Base-by-base conservation (phyloP, 2,329 filamentous ascomycete genomes). In the Aspergillus pseudoglaucus region DNA sequence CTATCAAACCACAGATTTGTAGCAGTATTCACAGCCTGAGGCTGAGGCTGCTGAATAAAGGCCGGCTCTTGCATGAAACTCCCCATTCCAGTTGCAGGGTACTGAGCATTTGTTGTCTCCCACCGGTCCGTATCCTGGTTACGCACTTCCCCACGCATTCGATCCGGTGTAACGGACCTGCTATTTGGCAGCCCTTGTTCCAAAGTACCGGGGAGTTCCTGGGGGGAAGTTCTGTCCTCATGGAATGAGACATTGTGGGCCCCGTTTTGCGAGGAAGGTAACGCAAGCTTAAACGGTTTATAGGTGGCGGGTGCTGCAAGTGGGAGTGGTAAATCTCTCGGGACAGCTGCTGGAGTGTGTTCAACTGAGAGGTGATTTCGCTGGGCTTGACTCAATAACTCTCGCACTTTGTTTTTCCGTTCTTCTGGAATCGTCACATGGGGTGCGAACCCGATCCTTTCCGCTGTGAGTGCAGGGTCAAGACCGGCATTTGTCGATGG, bases 151-250 rank as follows among this genome's bases (percentile, higher is more conserved):
- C 60, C 42, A 37, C 51, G 55, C 54, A 60, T 56, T n/a, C 53
- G 51, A 14, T 61, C 58, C 18, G 60, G 60, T 7, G 59, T 62
- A n/a, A 44, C 47, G 14, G 56, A 64, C 41, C 55, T 50, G 39
- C 54, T 62, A 33, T 48, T 46, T 2, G 59, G 59, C 2, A 62
- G 51, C 14, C 60, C 60, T 49, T 62, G 59, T 40, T 61, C 60
- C 14, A 62, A 45, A n/a, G 52, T 61, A 8, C 52, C 52, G 6
- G 58, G 59, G 4, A 62, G 51, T 43, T 62, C 60, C 25, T 54
- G 54, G 8, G 52, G 53, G 3, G 10, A 12, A 9, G 37, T 30
- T 30, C 25, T 30, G 25, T 30, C 25, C 25, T 30, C 25, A 30
- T 30, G 10, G 9, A 30, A 5, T 12, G 4, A 5, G 12, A 30